phyloP scores from a whole-genome alignment of 2,329 filamentous ascomycete genomes.

The Sporothrix pallida region DNA sequence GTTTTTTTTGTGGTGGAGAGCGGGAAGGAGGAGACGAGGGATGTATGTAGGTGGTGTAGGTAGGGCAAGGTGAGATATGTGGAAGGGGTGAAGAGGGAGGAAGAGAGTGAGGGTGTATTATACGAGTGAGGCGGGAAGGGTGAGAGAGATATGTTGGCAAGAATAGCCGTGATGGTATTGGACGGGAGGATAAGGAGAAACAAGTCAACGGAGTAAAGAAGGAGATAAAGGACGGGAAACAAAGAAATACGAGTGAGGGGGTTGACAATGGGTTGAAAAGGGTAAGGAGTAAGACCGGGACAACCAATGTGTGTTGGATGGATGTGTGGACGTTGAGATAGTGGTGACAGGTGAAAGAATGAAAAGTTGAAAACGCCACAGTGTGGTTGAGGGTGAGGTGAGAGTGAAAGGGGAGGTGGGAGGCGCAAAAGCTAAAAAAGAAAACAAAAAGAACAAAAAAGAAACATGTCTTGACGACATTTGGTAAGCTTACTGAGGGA shows the following conservation, averaged over 20 bases:
- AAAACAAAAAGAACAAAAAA: conserved; percentile 19
- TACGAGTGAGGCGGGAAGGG: not conserved
- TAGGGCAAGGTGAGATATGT: not conserved
- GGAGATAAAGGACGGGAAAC: conserved; percentile 37
- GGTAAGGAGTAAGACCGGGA: not conserved
- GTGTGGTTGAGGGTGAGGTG: not conserved
- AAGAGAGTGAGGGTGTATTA: not conserved
- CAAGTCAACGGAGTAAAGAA: not conserved
- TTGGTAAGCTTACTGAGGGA: conserved; percentile 38
- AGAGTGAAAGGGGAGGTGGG: not conserved
- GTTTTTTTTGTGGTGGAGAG: not conserved
- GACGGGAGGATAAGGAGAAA: not conserved
- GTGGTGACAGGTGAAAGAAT: conserved; percentile 26
- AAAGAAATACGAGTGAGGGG: conserved; percentile 34
- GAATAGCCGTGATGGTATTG: conserved; percentile 17
- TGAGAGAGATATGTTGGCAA: not conserved
- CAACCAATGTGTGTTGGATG: not conserved
- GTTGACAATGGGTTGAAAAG: not conserved
- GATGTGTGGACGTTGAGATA: not conserved
- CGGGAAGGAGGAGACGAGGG: not conserved
- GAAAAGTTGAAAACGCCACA: conserved; percentile 22
- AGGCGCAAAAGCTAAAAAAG: not conserved
- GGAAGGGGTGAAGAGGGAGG: not conserved
- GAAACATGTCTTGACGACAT: conserved; percentile 5
- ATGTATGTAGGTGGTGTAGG: not conserved